Base-by-base conservation (phyloP, 1,284 basidiomycete genomes). In the Trichosporon sp. region DNA sequence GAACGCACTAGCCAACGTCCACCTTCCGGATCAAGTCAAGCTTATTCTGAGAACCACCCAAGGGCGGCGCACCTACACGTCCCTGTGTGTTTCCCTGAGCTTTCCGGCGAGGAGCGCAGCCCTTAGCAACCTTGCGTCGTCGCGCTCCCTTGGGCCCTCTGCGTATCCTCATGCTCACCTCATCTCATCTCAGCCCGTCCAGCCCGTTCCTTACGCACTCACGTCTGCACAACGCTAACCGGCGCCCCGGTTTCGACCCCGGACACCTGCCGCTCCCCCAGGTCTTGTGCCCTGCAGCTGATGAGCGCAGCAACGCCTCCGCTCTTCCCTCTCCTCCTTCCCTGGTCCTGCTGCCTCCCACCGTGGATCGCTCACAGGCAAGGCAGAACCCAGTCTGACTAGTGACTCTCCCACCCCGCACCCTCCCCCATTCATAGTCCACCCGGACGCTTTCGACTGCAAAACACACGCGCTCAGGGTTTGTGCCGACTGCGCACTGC, bases 181-280 rank as follows among this genome's bases (percentile, higher is more conserved):
- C 40, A 21, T n/a, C 40, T 44, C 40, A 44, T 23, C 40, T 44
- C 19, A 44, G 40, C 40, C 40, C 40, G 40, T 11, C 19, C 40
- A 44, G 40, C 40, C 40, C 40, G 40, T 44, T 8, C 40, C 40
- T 44, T 44, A n/a, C 40, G 40, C 40, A 19, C 19, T n/a, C 40
- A 19, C 19, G 19, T 44, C 19, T 44, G 40, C 40, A 21, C 40
- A 23, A 27, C 25, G 49, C 6, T 54, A 29, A n/a, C 49, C 49
- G 49, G 49, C 49, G 49, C 49, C 49, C 49, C 49, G 49, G 49
- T n/a, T 29, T 54, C 49, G 8, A 54, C 49, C 49, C 49, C 49
- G 49, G 49, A 54, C 27, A 31, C 21, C 46, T 52, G 25, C 49
- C n/a, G 25, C 25, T 54, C 49, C 49, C 27, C 46, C 49, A 54